A percentile compares a stretch with the other conserved stretches of the same genome.
These are phyloP conservation scores for Rhizopogon roseolus DNA, from an alignment of 768 basidiomycete species.

Conservation along the genomic window DNA sequence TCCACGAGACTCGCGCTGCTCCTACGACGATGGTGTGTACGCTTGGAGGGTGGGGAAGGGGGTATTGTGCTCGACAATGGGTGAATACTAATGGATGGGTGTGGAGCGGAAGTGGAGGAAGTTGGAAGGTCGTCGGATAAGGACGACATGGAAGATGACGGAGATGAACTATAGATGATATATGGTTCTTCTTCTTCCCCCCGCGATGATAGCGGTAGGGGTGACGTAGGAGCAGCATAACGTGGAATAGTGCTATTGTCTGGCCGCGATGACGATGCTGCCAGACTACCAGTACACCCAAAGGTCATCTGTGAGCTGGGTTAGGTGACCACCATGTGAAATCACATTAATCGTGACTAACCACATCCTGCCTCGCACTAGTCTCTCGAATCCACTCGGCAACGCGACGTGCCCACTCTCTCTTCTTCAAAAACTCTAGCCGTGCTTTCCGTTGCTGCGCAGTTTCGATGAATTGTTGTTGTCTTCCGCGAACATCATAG, in stretches of 20 bases:
- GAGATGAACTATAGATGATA: constrained; percentile 29
- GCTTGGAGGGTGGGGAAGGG: not conserved
- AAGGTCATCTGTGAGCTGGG: constrained; percentile 10
- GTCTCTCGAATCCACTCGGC: constrained; percentile 33
- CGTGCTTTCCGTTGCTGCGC: constrained; percentile 44
- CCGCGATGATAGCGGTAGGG: constrained; percentile 20
- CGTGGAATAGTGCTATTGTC: not conserved
- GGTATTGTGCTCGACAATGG: constrained; percentile 7
- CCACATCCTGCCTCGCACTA: constrained; percentile 21
- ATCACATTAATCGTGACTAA: constrained; percentile 3
- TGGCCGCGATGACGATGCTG: not conserved
- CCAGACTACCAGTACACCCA: constrained; percentile 9
- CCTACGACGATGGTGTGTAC: constrained; percentile 22
- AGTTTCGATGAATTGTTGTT: constrained; percentile 40
- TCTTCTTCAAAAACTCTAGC: constrained; percentile 44
- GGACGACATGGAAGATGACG: constrained; percentile 26
- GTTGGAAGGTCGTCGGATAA: constrained; percentile 21
- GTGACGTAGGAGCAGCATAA: constrained; percentile 5
- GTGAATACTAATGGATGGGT: constrained; percentile 10
- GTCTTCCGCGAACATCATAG: constrained; percentile 41
- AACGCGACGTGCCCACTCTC: constrained; percentile 38
- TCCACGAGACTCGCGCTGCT: constrained; percentile 27
- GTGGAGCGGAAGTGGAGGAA: constrained; percentile 16
- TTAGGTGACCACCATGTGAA: not conserved
- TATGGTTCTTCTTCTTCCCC: constrained; percentile 28